Conservation (phyloP, 148 eudicot species). For the Limonium bicolor region DNA sequence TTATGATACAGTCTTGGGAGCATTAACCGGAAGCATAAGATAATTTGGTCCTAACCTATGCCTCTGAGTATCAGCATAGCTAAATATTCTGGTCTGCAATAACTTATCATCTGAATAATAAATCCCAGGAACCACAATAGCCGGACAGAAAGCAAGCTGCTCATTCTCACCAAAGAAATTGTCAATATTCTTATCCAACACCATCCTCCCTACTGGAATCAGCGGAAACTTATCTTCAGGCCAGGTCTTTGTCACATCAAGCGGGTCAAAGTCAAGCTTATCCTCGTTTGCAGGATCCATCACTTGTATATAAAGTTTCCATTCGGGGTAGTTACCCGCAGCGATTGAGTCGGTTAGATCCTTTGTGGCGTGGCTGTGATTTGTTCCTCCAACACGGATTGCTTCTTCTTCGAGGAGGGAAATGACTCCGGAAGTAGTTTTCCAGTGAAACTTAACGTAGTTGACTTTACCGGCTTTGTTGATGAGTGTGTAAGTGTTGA, state of each 20-base stretch:
- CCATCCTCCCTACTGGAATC: conserved; percentile 82
- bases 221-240: conserved; percentile 79
- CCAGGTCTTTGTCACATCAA: conserved; percentile 84
- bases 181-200: conserved; percentile 78
- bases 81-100: conserved; percentile 52
- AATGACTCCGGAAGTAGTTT: conserved; percentile 81
- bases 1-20: conserved; percentile 45
- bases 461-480: conserved; percentile 64
- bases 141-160: conserved; percentile 77
- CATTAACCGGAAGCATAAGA: conserved; percentile 19
- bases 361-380: conserved; percentile 89
- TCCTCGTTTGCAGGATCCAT: conserved; percentile 77
- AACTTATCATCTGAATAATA: conserved; percentile 81
- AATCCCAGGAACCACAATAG: conserved; percentile 63
- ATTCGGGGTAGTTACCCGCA: conserved; percentile 80
- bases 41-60: conserved; percentile 20
- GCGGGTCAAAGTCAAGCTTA: conserved; percentile 78
- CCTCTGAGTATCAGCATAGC: conserved; percentile 17
- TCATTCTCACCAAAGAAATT: conserved; percentile 90
- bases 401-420: conserved; percentile 62
- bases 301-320: conserved; percentile 69
- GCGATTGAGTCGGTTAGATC: conserved; percentile 79
- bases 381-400: conserved; percentile 59
- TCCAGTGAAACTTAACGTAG: conserved; percentile 89
- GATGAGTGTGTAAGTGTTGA: conserved; percentile 59